Evolutionary conservation across 1,284 basidiomycete genomes (phyloP).

Genomic region (Austroboletus sp.): DNA sequence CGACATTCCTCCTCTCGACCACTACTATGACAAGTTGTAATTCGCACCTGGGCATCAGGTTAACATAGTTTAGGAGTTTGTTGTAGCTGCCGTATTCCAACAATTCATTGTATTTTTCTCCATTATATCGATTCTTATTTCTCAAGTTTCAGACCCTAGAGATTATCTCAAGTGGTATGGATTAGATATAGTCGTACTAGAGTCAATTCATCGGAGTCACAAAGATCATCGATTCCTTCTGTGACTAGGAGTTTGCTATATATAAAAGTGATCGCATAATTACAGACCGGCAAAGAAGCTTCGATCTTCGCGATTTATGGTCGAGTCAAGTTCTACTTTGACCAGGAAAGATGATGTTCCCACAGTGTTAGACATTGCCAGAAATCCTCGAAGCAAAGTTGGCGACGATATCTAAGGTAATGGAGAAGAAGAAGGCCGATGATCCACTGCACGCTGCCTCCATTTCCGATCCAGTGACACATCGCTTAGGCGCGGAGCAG

Average conservation of each 20-base stretch:
- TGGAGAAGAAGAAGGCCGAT: constrained; percentile 35
- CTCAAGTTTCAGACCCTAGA: no score
- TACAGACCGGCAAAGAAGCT: constrained; percentile 39
- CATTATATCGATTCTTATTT: no score
- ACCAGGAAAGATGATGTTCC: constrained; percentile 31
- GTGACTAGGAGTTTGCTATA: no score
- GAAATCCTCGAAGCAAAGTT: constrained; percentile 36
- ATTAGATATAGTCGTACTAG: no score
- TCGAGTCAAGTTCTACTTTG: constrained; percentile 41
- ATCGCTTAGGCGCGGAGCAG: constrained; percentile 19
- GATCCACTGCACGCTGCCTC: constrained; percentile 34
- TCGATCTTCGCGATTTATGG: constrained; percentile 45
- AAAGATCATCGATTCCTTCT: no score
- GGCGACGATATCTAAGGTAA: constrained; percentile 33
- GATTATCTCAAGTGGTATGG: no score
- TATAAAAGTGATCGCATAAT: no score
- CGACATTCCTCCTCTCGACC: constrained; percentile 79
- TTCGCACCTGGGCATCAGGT: constrained; percentile 2
- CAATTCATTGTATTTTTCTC: constrained; percentile 12
- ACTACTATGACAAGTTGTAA: constrained; percentile 86
- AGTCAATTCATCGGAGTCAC: no score
- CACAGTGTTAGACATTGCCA: constrained; percentile 35
- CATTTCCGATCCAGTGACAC: constrained; percentile 27
- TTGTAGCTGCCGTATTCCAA: constrained; percentile 16
- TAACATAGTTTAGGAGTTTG: constrained; percentile 4